Percentiles rank a stretch among this genome's conserved stretches.
Evolutionary conservation across 73 alveolate species (phyloP).

Genomic region (Tetrahymena elliotti): DNA sequence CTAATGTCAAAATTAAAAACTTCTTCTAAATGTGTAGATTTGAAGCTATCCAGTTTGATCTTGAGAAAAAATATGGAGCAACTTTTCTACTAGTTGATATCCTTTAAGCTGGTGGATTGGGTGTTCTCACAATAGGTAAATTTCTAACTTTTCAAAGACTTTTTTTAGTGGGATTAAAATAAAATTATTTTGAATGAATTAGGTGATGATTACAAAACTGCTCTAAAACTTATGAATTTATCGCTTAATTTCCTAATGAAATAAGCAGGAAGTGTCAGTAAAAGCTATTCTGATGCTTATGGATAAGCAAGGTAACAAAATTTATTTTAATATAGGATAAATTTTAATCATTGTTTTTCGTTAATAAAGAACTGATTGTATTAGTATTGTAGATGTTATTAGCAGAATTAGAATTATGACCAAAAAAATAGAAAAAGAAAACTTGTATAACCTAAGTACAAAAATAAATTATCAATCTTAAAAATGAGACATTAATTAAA

Average conservation of each 20-base stretch:
- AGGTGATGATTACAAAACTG: background rate
- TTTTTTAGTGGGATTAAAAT: background rate
- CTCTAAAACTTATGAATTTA: background rate
- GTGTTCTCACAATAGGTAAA: conserved; percentile 66
- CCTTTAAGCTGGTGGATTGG: conserved; percentile 70
- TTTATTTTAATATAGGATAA: background rate
- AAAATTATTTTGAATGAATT: background rate
- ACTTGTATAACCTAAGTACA: background rate
- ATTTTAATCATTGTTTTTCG: background rate
- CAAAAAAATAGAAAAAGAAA: background rate
- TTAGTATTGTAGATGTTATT: background rate
- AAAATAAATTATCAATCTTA: background rate
- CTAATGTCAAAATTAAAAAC: conserved; percentile 63
- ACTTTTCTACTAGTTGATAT: conserved; percentile 72
- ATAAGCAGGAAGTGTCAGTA: background rate
- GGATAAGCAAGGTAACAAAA: background rate
- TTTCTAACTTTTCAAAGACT: background rate
- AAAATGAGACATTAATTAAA: background rate
- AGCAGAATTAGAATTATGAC: background rate
- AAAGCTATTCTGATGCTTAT: background rate
- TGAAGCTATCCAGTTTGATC: conserved; percentile 78
- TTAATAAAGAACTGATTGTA: background rate
- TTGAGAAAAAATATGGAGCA: conserved; percentile 68
- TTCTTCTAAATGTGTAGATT: conserved; percentile 87
- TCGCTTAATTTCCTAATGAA: background rate